A percentile compares a stretch with the other conserved stretches of the same genome.
Conservation (phyloP, 1,284 basidiomycete genomes). For the Anthracocystis panici-leucophaei region DNA sequence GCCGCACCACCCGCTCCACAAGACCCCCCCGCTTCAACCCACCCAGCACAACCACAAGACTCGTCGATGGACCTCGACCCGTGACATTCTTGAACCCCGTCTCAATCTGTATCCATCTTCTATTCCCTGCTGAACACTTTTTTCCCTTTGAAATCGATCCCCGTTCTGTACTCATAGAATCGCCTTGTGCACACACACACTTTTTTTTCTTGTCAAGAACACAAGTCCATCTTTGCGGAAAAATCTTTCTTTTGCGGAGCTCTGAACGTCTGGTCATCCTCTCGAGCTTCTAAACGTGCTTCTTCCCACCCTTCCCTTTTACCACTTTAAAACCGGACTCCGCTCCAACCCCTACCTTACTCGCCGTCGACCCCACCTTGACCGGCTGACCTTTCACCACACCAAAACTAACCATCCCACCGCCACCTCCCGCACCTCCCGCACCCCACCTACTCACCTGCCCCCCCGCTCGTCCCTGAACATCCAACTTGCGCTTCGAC, state of each 20-base stretch:
- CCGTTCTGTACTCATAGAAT: too few relatives aligned
- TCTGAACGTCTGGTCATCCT: too few relatives aligned
- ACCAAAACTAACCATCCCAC: constrained; percentile 22
- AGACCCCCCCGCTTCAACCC: not conserved
- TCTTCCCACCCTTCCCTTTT: constrained; percentile 59
- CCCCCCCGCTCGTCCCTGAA: constrained; percentile 46
- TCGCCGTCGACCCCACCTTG: not conserved
- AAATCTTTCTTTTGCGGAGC: too few relatives aligned
- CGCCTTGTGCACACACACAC: too few relatives aligned
- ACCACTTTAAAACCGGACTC: constrained; percentile 55
- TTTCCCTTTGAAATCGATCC: not conserved
- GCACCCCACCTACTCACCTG: constrained; percentile 27
- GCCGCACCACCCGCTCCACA: not conserved
- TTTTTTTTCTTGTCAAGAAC: too few relatives aligned
- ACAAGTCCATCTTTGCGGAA: too few relatives aligned
- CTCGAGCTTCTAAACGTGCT: constrained; percentile 8
- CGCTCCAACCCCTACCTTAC: not conserved
- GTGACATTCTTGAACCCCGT: not conserved
- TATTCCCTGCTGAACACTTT: not conserved
- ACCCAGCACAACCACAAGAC: not conserved
- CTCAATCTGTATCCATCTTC: not conserved
- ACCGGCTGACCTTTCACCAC: not conserved
- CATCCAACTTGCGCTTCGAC: constrained; percentile 78
- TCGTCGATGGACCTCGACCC: constrained; percentile 1
- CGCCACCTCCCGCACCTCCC: not conserved